A percentile compares a stretch with the other conserved stretches of the same genome.
phyloP scores from a whole-genome alignment of 441 rosid species.

The Erysimum cheiri region DNA sequence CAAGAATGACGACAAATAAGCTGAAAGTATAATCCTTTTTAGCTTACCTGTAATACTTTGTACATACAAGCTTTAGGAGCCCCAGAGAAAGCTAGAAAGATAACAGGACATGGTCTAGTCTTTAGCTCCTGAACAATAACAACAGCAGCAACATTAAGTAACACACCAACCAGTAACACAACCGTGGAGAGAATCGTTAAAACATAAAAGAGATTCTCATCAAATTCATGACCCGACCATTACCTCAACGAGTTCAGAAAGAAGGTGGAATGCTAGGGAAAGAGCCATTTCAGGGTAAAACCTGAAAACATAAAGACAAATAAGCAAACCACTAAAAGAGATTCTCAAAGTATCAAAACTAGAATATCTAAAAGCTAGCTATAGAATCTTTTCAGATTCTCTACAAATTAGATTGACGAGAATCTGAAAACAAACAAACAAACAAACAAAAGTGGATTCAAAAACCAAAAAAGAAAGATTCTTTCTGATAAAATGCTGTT shows the following conservation, averaged over 20 bases:
- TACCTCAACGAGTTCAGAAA: conserved; percentile 78
- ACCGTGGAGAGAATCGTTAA: not conserved
- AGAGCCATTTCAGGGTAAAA: conserved; percentile 72
- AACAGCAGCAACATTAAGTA: conserved; percentile 16
- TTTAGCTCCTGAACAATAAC: conserved; percentile 62
- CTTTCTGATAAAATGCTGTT: not conserved
- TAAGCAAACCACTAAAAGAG: conserved; percentile 2
- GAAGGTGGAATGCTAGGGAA: conserved; percentile 72
- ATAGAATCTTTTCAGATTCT: conserved; percentile 22
- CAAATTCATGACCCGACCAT: not conserved
- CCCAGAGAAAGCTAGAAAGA: conserved; percentile 82
- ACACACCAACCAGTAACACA: conserved; percentile 23
- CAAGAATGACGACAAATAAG: not conserved
- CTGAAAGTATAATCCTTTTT: conserved; percentile 3
- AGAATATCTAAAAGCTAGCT: conserved; percentile 25
- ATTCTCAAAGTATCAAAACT: conserved; percentile 31
- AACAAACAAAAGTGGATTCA: not conserved
- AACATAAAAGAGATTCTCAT: not conserved
- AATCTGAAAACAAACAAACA: not conserved
- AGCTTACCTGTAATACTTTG: conserved; percentile 77
- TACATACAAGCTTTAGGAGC: conserved; percentile 91
- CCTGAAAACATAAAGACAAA: conserved; percentile 53
- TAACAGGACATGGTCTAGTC: conserved; percentile 72
- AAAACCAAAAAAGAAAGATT: not conserved
- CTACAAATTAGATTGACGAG: not conserved